Evolutionary conservation across 2,329 filamentous ascomycete species (phyloP), one percentile per base, ranked within the genome.

Genomic region (Purpureocillium takamizusanense): DNA sequence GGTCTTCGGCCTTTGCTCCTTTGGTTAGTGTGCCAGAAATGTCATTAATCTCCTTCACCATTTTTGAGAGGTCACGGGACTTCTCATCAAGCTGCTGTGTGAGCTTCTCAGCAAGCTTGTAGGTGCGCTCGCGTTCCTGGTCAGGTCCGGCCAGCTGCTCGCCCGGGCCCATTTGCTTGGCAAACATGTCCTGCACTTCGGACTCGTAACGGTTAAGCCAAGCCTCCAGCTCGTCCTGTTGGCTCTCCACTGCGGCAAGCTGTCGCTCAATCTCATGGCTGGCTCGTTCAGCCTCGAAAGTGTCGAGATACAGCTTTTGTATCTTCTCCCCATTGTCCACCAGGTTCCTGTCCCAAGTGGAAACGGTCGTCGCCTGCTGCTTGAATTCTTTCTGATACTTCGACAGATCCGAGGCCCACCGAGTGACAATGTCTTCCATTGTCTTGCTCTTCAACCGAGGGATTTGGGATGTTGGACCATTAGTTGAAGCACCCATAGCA

Each of bases 301-400:
- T 95, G 57, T 84, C 86, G 11, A 87, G 76, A 56, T 94, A 97
- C 4, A 98, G 71, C 60, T 90, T 88, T 60, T 90, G 86, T 44
- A 98, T 94, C 68, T 94, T 95, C 54, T 90, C 86, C 41, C 85
- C 86, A 54, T 98, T 98, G 50, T 94, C 86, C 3, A 97, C 88
- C 12, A 98, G 72, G 57, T 89, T 78, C 41, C 87, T 79, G 59
- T 98, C 92, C 94, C 94, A 98, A 33, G 76, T 73, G 11, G 88
- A 84, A 12, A 97, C 86, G 46, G 88, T 83, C 44, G 81, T 76
- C 4, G 94, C 90, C 59, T 97, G 88, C 27, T 83, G 76, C 57
- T 94, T 88, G 67, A 97, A 98, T 42, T 94, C 87, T 59, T 95
- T 94, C 55, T 97, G 90, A 56, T 98, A 95, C 55, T 94, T 94